phyloP scores from a whole-genome alignment of 2,329 filamentous ascomycete species.

The Amesomyces nigricolor region DNA sequence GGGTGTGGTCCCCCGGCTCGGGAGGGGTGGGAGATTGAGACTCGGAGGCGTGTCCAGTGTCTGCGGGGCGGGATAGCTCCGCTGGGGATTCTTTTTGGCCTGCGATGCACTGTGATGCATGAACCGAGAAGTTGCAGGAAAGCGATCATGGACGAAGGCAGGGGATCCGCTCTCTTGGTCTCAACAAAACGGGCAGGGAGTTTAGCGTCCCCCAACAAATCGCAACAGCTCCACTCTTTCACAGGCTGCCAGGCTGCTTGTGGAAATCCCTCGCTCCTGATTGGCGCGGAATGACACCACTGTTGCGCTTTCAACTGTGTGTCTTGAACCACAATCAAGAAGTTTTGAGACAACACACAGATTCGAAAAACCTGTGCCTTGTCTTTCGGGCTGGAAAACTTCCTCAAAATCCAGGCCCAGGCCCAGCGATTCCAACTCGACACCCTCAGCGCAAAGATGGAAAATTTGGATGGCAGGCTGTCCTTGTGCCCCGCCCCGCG shows the following conservation, averaged over 20 bases:
- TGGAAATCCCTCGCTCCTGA: not conserved
- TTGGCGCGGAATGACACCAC: not conserved
- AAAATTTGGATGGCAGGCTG: not conserved
- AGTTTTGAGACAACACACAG: too few species aligned
- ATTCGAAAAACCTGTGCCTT: too few species aligned
- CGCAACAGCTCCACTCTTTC: not conserved
- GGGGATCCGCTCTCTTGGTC: not conserved
- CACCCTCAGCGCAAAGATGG: too few species aligned
- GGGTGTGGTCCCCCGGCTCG: not conserved
- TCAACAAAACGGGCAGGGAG: conserved; percentile 14
- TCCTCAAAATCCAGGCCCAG: too few species aligned
- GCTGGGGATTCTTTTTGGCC: too few species aligned
- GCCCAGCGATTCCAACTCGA: too few species aligned
- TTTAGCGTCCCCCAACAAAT: conserved; percentile 17
- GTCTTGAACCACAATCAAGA: too few species aligned
- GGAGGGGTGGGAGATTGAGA: not conserved
- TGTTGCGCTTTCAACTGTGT: not conserved
- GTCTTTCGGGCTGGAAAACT: too few species aligned
- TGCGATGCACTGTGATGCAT: not conserved
- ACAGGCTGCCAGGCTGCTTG: not conserved
- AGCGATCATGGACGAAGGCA: not conserved
- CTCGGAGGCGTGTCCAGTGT: not conserved
- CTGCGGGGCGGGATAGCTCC: not conserved
- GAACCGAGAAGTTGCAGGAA: not conserved
- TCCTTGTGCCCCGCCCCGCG: conserved; percentile 8